Evolutionary conservation across 352 stramenopile genomes (phyloP), one percentile per base, ranked within the genome.

Genomic region (Blastocystis sp.): DNA sequence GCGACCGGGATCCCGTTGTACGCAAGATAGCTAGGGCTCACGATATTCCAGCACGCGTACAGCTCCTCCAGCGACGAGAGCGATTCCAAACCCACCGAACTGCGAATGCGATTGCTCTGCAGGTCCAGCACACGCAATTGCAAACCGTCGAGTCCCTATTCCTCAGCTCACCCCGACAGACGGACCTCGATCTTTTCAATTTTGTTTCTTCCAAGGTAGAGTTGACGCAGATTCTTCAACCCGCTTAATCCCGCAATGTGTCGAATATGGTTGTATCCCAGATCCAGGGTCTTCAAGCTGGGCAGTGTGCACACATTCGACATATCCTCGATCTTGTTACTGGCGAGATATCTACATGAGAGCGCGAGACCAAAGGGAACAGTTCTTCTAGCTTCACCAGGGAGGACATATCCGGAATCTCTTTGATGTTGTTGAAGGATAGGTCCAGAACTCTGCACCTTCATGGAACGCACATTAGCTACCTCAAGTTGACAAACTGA

Each of bases 371-470:
- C 45, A 66, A 79, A 1, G 51, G n/a, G 19, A 37, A 89, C 79
- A 89, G 60, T n/a, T 89, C 67, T 45, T 89, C 50, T 21, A 89
- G 65, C n/a, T 79, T 33, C 13, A 65, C 29, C 12, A 89, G 41
- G 13, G 63, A 29, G 1, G 79, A 80, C 33, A 89, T 37, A 26
- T 77, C 63, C 3, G 79, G 79, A 45, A 89, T 89, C 31, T 60
- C 65, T 45, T 59, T 77, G 9, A 89, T 89, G 3, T 89, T 89
- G 45, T 89, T 89, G 33, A 80, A 89, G 33, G 79, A 89, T 21
- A 89, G 60, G 31, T 89, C 79, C n/a, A 89, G 67, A 39, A 80
- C 45, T 51, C 74, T 85, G 29, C 26, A n/a, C 26, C 13, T 66
- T 24, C 51, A 69, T 19, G 26, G 31, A 50, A 2, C 50, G 31